Conservation (phyloP, 2,329 filamentous ascomycete species). For the Hypoxylon sp. region DNA sequence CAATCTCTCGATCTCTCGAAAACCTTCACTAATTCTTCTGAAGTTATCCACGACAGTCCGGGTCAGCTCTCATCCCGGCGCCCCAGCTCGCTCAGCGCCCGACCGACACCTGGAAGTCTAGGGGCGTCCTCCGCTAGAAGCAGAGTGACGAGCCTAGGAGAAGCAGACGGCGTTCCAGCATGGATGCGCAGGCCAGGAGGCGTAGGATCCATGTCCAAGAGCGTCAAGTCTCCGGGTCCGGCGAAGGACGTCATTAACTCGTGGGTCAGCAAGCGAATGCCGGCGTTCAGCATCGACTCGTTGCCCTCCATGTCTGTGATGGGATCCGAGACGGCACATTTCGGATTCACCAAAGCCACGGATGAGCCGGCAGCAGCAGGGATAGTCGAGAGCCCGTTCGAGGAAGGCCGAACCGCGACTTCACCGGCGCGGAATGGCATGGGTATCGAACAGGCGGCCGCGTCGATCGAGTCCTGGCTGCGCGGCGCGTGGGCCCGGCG, state of each 20-base stretch:
- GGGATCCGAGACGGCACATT: slow-evolving; percentile 66
- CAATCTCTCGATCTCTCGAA: slow-evolving; percentile 69
- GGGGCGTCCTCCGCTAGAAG: slow-evolving; percentile 44
- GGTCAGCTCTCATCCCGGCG: slow-evolving; percentile 43
- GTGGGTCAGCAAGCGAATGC: slow-evolving; percentile 84
- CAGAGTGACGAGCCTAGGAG: slow-evolving; percentile 44
- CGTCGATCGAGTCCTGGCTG: slow-evolving; percentile 90
- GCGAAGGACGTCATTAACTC: slow-evolving; percentile 85
- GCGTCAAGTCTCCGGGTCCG: slow-evolving; percentile 78
- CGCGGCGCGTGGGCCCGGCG: slow-evolving; percentile 78
- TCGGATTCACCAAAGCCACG: slow-evolving; percentile 58
- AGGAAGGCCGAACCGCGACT: slow-evolving; percentile 55
- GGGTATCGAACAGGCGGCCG: slow-evolving; percentile 82
- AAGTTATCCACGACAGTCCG: slow-evolving; percentile 45
- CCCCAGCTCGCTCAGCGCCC: slow-evolving; percentile 43
- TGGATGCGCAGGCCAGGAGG: slow-evolving; percentile 87
- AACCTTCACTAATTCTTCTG: slow-evolving; percentile 43
- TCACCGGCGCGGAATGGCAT: slow-evolving; percentile 57
- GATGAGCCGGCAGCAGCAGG: slow-evolving; percentile 35
- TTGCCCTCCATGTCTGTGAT: slow-evolving; percentile 72
- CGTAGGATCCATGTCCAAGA: slow-evolving; percentile 80
- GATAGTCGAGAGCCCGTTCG: slow-evolving; percentile 62
- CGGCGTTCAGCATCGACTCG: slow-evolving; percentile 76
- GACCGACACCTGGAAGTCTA: slow-evolving; percentile 40
- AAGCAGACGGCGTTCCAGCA: slow-evolving; percentile 50